Evolutionary conservation across 2,329 filamentous ascomycete genomes (phyloP).

Genomic region (Chaetoscypha palmicola): DNA sequence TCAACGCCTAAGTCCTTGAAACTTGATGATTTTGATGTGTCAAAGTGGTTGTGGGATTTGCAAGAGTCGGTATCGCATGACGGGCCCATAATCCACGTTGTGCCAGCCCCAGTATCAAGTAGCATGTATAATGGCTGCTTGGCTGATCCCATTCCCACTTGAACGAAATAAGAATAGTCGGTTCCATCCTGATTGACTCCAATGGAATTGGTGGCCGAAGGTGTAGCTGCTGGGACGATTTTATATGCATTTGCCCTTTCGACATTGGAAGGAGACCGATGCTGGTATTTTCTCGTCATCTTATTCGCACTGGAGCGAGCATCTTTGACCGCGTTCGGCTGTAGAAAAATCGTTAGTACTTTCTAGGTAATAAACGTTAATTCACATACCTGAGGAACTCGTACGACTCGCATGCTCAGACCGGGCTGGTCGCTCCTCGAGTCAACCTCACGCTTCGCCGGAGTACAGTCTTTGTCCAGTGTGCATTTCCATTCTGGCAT

Average conservation of each 20-base stretch:
- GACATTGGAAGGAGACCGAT: conserved; percentile 1
- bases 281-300: conserved; percentile 24
- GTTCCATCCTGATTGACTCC: conserved; percentile 58
- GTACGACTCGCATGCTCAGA: conserved; percentile 14
- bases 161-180: conserved; percentile 59
- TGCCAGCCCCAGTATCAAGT: conserved; percentile 60
- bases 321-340: conserved; percentile 13
- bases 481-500: conserved; percentile 23
- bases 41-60: conserved; percentile 62
- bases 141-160: conserved; percentile 49
- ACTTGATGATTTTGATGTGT: conserved; percentile 56
- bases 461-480: conserved; percentile 10
- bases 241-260: conserved; percentile 23
- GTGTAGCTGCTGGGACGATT: conserved; percentile 27
- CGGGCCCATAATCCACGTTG: conserved; percentile 77
- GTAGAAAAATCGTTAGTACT: conserved; percentile 1
- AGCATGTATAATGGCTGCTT: conserved; percentile 52
- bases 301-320: conserved; percentile 18
- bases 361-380: not conserved
- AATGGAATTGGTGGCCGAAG: conserved; percentile 41
- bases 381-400: conserved; percentile 18
- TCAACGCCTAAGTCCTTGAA: conserved; percentile 43
- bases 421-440: not conserved
- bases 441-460: conserved; percentile 8
- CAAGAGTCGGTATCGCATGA: conserved; percentile 63